Conservation (phyloP, 768 basidiomycete species). For the Dendrothele bispora region DNA sequence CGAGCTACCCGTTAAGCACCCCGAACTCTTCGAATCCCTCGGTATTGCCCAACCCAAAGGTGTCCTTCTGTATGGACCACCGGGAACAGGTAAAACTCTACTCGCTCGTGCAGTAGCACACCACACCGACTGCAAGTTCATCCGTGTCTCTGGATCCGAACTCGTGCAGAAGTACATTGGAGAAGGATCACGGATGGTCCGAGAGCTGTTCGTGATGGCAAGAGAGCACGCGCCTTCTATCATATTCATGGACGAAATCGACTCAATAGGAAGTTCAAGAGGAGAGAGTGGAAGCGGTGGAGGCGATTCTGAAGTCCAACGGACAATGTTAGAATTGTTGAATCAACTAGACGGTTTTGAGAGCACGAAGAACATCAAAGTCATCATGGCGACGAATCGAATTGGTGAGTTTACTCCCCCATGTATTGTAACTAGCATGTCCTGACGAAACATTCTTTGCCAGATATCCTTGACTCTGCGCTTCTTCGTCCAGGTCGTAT, state of each 20-base stretch:
- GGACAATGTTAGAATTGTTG: slow-evolving; percentile 65
- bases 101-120: slow-evolving; percentile 95
- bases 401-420: slow-evolving; percentile 43
- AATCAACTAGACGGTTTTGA: slow-evolving; percentile 68
- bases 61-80: slow-evolving; percentile 92
- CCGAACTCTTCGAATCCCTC: slow-evolving; percentile 92
- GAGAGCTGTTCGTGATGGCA: slow-evolving; percentile 83
- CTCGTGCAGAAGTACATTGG: slow-evolving; percentile 98
- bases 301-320: slow-evolving; percentile 65
- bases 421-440: no score
- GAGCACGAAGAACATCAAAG: slow-evolving; percentile 81
- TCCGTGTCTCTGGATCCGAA: slow-evolving; percentile 91
- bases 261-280: slow-evolving; percentile 72
- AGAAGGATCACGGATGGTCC: slow-evolving; percentile 86
- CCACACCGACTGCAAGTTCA: slow-evolving; percentile 97
- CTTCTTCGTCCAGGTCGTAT: slow-evolving; percentile 77
- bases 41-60: slow-evolving; percentile 98
- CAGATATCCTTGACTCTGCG: slow-evolving; percentile 77
- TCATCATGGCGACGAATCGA: slow-evolving; percentile 75
- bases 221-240: slow-evolving; percentile 78
- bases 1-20: slow-evolving; percentile 95
- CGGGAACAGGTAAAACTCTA: slow-evolving; percentile 95
- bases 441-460: not conserved
- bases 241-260: slow-evolving; percentile 88
- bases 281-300: slow-evolving; percentile 52